Conservation (phyloP, 2,329 filamentous ascomycete species). For the Penicillium decumbens region DNA sequence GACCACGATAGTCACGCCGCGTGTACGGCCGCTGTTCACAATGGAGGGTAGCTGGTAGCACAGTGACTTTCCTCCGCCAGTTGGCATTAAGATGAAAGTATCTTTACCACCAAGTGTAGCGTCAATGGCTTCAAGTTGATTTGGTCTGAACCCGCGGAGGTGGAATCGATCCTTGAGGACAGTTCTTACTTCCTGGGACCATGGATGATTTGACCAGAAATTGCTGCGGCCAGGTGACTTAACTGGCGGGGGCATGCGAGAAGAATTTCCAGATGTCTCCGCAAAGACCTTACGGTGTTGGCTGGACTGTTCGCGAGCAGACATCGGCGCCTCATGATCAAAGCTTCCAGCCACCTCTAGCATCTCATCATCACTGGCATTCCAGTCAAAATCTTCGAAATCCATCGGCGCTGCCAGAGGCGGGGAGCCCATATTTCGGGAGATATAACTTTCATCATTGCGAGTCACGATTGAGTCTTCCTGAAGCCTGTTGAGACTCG, state of each 20-base stretch:
- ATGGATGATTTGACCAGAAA: conserved; percentile 60
- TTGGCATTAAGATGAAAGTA: conserved; percentile 95
- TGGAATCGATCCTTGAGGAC: conserved; percentile 80
- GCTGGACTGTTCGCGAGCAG: conserved; percentile 10
- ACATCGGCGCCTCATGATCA: conserved; percentile 25
- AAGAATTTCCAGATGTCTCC: conserved; percentile 40
- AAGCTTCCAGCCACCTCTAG: conserved; percentile 41
- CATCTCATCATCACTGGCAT: conserved; percentile 45
- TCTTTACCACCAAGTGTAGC: conserved; percentile 82
- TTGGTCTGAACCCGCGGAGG: conserved; percentile 79
- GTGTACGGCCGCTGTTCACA: conserved; percentile 70
- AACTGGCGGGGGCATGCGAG: conserved; percentile 27
- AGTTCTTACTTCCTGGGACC: conserved; percentile 79
- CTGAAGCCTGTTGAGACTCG: conserved; percentile 5
- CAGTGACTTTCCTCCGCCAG: conserved; percentile 90
- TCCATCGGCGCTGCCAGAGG: conserved; percentile 14
- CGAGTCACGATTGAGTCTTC: conserved; percentile 16
- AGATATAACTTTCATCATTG: conserved; percentile 28
- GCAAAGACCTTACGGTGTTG: conserved; percentile 36
- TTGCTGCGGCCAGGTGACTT: conserved; percentile 32
- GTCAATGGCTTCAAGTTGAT: conserved; percentile 95
- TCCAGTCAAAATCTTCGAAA: conserved; percentile 42
- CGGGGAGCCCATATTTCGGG: conserved; percentile 43
- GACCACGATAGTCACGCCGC: conserved; percentile 86
- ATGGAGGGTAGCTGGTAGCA: conserved; percentile 94